Conservation (phyloP, 169 alveolate species). For the Cryptosporidium felis region DNA sequence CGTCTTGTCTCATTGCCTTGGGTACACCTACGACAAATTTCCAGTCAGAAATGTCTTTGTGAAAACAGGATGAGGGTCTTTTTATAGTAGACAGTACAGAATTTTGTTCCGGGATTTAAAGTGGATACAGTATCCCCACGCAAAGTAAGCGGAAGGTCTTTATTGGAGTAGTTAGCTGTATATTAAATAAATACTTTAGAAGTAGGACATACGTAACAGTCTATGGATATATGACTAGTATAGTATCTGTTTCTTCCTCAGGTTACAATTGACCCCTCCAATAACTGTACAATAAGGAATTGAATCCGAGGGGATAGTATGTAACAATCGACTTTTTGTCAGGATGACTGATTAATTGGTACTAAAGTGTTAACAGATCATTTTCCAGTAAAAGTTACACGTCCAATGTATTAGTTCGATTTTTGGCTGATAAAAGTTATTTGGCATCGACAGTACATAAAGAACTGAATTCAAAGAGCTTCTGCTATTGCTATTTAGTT, state of each 20-base stretch:
- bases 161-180: constrained; percentile 67
- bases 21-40: constrained; percentile 68
- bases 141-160: constrained; percentile 26
- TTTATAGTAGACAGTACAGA: constrained; percentile 39
- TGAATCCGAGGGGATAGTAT: constrained; percentile 63
- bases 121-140: constrained; percentile 73
- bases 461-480: background rate
- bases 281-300: constrained; percentile 11
- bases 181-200: background rate
- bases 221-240: constrained; percentile 72
- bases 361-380: constrained; percentile 46
- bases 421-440: background rate
- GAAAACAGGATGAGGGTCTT: constrained; percentile 36
- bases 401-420: constrained; percentile 39
- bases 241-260: constrained; percentile 71
- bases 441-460: background rate
- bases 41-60: constrained; percentile 55
- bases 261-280: constrained; percentile 74
- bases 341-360: constrained; percentile 70
- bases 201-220: constrained; percentile 46
- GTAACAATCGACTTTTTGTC: constrained; percentile 71
- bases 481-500: constrained; percentile 18
- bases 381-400: constrained; percentile 29
- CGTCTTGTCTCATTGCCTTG: constrained; percentile 49
- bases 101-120: constrained; percentile 12